Conservation (phyloP, 805 yeast genomes). For the Yarrowia keelungensis region DNA sequence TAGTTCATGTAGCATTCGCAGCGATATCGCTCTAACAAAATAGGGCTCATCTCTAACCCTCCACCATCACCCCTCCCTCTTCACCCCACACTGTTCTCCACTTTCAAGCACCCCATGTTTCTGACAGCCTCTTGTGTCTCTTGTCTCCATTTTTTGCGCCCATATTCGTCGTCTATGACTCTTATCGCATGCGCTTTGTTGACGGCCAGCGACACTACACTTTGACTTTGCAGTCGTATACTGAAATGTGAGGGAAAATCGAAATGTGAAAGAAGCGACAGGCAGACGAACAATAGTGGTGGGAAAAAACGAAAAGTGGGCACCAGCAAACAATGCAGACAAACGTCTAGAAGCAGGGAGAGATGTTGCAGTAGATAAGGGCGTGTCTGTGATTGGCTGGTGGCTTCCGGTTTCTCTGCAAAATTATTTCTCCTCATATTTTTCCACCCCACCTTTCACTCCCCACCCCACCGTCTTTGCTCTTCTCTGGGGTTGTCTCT, state of each 20-base stretch:
- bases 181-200: conserved; percentile 3
- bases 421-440: neutral
- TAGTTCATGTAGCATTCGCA: no score
- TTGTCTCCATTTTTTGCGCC: neutral
- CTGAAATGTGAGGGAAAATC: conserved; percentile 5
- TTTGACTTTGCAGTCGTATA: conserved; percentile 6
- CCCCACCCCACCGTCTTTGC: neutral
- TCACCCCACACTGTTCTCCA: neutral
- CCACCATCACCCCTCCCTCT: neutral
- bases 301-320: neutral
- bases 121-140: neutral
- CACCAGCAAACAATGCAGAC: neutral
- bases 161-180: conserved; percentile 12
- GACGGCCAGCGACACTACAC: no score
- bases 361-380: neutral
- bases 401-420: no score
- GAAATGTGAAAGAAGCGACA: conserved; percentile 2
- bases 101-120: neutral
- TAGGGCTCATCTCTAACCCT: neutral
- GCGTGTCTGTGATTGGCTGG: no score
- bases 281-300: neutral
- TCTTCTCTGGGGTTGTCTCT: conserved; percentile 24
- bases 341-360: conserved; percentile 3
- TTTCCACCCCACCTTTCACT: conserved; percentile 2
- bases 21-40: no score